phyloP scores from a whole-genome alignment of 1,284 basidiomycete species.

The Fomitopsis palustris region DNA sequence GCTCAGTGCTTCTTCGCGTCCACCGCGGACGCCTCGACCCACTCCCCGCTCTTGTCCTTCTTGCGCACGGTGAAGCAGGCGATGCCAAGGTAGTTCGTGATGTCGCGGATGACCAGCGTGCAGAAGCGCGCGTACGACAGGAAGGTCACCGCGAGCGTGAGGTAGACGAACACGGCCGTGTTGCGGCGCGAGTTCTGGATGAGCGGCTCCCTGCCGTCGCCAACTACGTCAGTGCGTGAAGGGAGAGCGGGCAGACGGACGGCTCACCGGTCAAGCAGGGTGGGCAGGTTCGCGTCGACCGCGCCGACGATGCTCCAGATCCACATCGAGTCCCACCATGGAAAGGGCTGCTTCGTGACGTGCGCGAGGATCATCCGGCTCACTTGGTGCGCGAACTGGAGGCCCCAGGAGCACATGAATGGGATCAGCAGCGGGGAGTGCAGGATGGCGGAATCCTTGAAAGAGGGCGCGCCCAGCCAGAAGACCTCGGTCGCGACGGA shows the following conservation, averaged over 20 bases:
- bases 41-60: slow-evolving; percentile 71
- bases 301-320: slow-evolving; percentile 78
- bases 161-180: slow-evolving; percentile 66
- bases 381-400: slow-evolving; percentile 85
- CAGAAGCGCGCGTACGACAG: slow-evolving; percentile 79
- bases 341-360: slow-evolving; percentile 83
- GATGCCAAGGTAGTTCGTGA: slow-evolving; percentile 85
- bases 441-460: slow-evolving; percentile 51
- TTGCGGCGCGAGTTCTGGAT: slow-evolving; percentile 62
- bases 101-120: slow-evolving; percentile 78
- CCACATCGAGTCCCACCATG: slow-evolving; percentile 87
- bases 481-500: slow-evolving; percentile 69
- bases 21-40: slow-evolving; percentile 46
- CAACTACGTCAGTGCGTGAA: background rate
- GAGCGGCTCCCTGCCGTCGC: slow-evolving; percentile 49
- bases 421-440: slow-evolving; percentile 75
- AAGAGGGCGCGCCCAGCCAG: slow-evolving; percentile 78
- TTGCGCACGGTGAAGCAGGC: slow-evolving; percentile 89
- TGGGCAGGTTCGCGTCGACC: slow-evolving; percentile 77
- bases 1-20: slow-evolving; percentile 12
- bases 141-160: slow-evolving; percentile 64
- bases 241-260: slow-evolving; percentile 8
- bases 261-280: slow-evolving; percentile 64
- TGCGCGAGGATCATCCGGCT: slow-evolving; percentile 93
- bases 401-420: slow-evolving; percentile 88